phyloP scores from a whole-genome alignment of 176 grass and related monocot species.

The Oryza australiensis region DNA sequence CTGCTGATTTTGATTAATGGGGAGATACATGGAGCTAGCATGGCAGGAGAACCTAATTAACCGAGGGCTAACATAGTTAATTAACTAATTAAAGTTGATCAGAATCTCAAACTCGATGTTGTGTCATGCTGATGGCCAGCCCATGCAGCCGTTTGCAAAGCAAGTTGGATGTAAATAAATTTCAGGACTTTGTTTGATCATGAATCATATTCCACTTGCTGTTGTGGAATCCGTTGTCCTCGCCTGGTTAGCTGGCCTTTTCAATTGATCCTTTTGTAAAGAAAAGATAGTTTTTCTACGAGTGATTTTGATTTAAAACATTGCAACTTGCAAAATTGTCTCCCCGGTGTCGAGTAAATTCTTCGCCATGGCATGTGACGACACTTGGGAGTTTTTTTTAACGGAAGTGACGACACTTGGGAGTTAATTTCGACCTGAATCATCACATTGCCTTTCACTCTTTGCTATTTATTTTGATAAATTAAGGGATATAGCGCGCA shows the following conservation, averaged over 20 bases:
- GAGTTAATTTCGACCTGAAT: background rate
- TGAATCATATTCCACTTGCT: slow-evolving; percentile 26
- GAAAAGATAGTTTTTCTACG: background rate
- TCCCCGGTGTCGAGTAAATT: background rate
- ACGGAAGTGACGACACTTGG: background rate
- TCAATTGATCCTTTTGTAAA: background rate
- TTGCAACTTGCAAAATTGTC: slow-evolving; percentile 8
- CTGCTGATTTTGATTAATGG: background rate
- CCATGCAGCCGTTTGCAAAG: background rate
- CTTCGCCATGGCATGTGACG: background rate
- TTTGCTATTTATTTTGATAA: background rate
- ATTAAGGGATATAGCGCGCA: too few species aligned
- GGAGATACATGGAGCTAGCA: background rate
- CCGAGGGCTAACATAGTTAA: background rate
- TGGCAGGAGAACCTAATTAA: background rate
- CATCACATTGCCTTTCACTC: background rate
- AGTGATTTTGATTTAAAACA: background rate
- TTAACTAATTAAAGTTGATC: background rate
- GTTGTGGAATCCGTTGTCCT: slow-evolving; percentile 34
- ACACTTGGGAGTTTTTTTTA: background rate
- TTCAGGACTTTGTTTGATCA: slow-evolving; percentile 12
- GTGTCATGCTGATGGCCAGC: background rate
- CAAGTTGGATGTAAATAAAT: background rate
- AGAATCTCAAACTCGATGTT: background rate
- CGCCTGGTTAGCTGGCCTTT: background rate